Evolutionary conservation across 805 yeast genomes (phyloP).

Genomic region (Zygosaccharomyces rouxii): DNA sequence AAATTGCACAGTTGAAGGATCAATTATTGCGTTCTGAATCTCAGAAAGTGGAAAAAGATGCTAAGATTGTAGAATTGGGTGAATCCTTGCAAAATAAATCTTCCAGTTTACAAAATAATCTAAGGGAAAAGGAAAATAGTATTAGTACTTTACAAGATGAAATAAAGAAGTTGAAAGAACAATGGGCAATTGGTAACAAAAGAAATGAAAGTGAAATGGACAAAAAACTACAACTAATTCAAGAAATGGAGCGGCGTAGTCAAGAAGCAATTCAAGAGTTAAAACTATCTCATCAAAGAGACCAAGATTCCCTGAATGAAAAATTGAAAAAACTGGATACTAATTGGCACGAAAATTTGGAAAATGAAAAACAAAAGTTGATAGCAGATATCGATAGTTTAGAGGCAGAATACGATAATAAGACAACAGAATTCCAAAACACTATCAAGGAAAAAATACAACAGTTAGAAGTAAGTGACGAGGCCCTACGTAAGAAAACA

Average conservation of each 20-base stretch:
- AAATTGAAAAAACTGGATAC: constrained; percentile 4
- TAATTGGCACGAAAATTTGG: constrained; percentile 7
- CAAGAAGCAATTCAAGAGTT: constrained; percentile 10
- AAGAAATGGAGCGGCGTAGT: neutral
- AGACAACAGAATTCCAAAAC: constrained; percentile 1
- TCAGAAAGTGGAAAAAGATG: constrained; percentile 3
- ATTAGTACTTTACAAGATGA: neutral
- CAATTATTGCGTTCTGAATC: constrained; percentile 2
- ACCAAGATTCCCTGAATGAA: constrained; percentile 4
- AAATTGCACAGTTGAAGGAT: constrained; percentile 12
- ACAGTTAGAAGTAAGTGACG: neutral
- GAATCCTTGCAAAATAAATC: constrained; percentile 3
- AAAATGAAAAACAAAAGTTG: constrained; percentile 7
- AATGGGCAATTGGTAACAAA: constrained; percentile 1
- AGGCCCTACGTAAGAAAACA: neutral
- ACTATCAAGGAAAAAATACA: neutral
- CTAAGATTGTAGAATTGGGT: neutral
- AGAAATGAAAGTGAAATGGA: neutral
- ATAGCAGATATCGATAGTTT: constrained; percentile 1
- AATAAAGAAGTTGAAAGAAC: constrained; percentile 3
- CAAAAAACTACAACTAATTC: constrained; percentile 1
- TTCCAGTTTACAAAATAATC: neutral
- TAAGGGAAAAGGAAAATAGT: constrained; percentile 3
- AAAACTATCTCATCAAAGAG: constrained; percentile 1
- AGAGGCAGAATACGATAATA: constrained; percentile 3